Conservation (phyloP, 2,329 filamentous ascomycete genomes). For the Fusarium liriodendri region DNA sequence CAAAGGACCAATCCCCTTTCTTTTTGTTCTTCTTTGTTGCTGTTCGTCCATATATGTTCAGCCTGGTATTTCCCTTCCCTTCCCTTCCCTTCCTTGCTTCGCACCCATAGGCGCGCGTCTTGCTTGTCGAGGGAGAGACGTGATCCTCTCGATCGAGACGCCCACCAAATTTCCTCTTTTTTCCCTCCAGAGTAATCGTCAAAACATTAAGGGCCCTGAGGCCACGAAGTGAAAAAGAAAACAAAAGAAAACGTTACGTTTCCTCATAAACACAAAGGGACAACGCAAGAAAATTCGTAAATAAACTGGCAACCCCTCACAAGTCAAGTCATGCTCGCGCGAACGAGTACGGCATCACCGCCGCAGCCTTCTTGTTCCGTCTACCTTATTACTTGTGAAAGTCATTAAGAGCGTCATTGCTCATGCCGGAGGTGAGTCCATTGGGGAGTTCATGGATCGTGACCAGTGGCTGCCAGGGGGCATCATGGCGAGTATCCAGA, state of each 20-base stretch:
- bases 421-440: constrained; percentile 8
- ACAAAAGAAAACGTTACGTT: constrained; percentile 40
- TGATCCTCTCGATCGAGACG: constrained; percentile 33
- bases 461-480: neutral
- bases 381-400: constrained; percentile 44
- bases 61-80: constrained; percentile 27
- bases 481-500: constrained; percentile 15
- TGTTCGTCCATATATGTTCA: constrained; percentile 28
- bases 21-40: constrained; percentile 25
- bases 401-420: constrained; percentile 43
- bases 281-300: constrained; percentile 43
- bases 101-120: neutral
- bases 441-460: constrained; percentile 1
- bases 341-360: constrained; percentile 40
- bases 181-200: constrained; percentile 32
- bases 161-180: constrained; percentile 17
- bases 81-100: constrained; percentile 13
- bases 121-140: constrained; percentile 32
- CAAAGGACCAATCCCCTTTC: constrained; percentile 27
- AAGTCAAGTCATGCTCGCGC: constrained; percentile 35
- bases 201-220: constrained; percentile 41
- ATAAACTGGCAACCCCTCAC: constrained; percentile 31
- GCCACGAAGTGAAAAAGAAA: constrained; percentile 31
- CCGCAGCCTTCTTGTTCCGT: constrained; percentile 41
- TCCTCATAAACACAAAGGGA: constrained; percentile 44